A percentile compares a stretch with the other conserved stretches of the same genome.
Evolutionary conservation across 352 stramenopile species (phyloP).

Genomic region (Globisporangium canariense): DNA sequence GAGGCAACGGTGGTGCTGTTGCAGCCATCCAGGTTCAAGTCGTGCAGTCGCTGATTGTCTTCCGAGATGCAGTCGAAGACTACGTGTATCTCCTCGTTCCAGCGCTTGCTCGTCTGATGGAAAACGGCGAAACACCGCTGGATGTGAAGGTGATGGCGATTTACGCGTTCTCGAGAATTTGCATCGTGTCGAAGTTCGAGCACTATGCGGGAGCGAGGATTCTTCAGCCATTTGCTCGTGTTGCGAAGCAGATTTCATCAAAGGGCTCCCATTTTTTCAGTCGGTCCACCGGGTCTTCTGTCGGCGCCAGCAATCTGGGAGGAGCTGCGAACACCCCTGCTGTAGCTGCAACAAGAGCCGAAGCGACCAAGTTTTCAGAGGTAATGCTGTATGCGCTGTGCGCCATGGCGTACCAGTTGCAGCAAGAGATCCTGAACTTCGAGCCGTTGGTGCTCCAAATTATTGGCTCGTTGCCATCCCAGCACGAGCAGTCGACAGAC

Average conservation of each 20-base stretch:
- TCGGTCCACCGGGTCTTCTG: slow-evolving; percentile 31
- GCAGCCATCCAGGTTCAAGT: slow-evolving; percentile 74
- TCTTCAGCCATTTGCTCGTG: slow-evolving; percentile 63
- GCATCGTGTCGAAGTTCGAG: slow-evolving; percentile 70
- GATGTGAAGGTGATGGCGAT: slow-evolving; percentile 76
- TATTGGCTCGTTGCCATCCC: slow-evolving; percentile 49
- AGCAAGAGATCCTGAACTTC: slow-evolving; percentile 72
- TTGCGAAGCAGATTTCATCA: slow-evolving; percentile 69
- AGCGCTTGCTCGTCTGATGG: slow-evolving; percentile 90
- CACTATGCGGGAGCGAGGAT: slow-evolving; percentile 75
- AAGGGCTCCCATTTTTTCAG: slow-evolving; percentile 68
- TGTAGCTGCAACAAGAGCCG: slow-evolving; percentile 59
- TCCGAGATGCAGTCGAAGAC: slow-evolving; percentile 90
- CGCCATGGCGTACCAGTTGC: slow-evolving; percentile 70
- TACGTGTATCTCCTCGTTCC: slow-evolving; percentile 95
- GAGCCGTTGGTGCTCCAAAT: slow-evolving; percentile 68
- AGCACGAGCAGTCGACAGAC: slow-evolving; percentile 33
- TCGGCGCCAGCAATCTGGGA: slow-evolving; percentile 8
- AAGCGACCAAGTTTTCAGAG: slow-evolving; percentile 70
- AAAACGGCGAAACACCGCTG: slow-evolving; percentile 85
- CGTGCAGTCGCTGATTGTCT: slow-evolving; percentile 88
- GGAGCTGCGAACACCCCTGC: slow-evolving; percentile 20
- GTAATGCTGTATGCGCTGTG: slow-evolving; percentile 74
- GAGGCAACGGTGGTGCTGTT: slow-evolving; percentile 21
- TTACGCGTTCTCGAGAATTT: slow-evolving; percentile 64